Evolutionary conservation across 2,329 filamentous ascomycete species (phyloP).

Genomic region (Dryadomyces quercivorus): DNA sequence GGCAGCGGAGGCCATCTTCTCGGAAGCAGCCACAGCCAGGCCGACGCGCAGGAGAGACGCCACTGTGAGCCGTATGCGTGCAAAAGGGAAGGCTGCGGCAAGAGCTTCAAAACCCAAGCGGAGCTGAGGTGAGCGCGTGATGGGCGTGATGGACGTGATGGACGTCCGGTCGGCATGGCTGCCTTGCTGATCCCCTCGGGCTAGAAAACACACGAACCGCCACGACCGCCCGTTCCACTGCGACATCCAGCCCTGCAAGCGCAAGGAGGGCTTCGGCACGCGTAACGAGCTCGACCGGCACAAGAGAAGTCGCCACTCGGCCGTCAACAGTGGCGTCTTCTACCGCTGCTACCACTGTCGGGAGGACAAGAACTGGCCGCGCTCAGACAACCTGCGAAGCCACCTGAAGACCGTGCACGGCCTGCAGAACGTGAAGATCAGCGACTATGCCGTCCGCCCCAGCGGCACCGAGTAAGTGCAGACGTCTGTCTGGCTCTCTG

Average conservation of each 20-base stretch:
- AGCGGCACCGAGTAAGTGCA: neutral
- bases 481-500: neutral
- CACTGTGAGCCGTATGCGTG: too few species aligned
- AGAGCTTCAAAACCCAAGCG: constrained; percentile 35
- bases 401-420: neutral
- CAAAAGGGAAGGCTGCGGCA: neutral
- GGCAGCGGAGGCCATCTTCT: too few species aligned
- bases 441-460: neutral
- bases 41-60: neutral
- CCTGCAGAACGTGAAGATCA: neutral
- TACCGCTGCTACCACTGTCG: neutral
- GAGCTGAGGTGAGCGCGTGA: constrained; percentile 38
- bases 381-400: neutral
- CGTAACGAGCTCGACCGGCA: constrained; percentile 74
- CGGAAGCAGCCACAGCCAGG: neutral
- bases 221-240: constrained; percentile 57
- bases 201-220: constrained; percentile 61
- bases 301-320: constrained; percentile 36
- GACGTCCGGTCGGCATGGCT: too few species aligned
- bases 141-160: neutral
- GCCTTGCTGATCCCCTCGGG: neutral
- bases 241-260: constrained; percentile 39
- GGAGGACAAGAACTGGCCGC: neutral
- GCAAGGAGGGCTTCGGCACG: constrained; percentile 61
- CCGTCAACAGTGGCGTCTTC: neutral